Evolutionary conservation across 2,329 filamentous ascomycete genomes (phyloP).

Genomic region (Coniochaeta pulveracea): DNA sequence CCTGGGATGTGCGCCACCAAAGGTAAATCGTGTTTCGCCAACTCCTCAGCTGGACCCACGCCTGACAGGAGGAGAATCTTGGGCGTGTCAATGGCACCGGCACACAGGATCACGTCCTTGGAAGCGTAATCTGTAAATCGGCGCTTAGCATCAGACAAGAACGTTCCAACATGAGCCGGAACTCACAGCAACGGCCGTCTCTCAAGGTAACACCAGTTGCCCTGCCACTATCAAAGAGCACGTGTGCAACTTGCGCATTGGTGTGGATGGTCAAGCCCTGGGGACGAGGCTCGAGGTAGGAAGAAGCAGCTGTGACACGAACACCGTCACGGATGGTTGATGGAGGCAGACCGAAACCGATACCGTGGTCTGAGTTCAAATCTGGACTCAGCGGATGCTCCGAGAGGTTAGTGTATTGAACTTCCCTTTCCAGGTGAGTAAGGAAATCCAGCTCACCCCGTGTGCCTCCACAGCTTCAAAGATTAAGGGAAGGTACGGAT

Average conservation of each 20-base stretch:
- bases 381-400: too few relatives aligned
- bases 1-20: background rate
- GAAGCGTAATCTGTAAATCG: background rate
- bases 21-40: background rate
- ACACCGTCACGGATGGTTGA: background rate
- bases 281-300: background rate
- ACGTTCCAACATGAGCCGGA: too few relatives aligned
- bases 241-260: background rate
- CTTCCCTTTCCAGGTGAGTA: too few relatives aligned
- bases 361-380: background rate
- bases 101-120: conserved; percentile 1
- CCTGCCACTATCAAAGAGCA: background rate
- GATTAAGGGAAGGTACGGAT: too few relatives aligned
- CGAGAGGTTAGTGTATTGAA: too few relatives aligned
- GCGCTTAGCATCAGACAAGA: too few relatives aligned
- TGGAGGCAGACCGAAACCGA: background rate
- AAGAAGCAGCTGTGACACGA: background rate
- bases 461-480: too few relatives aligned
- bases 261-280: background rate
- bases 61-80: conserved; percentile 2
- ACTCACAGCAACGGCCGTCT: too few relatives aligned
- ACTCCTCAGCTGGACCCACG: conserved; percentile 1
- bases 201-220: background rate
- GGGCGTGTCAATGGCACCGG: background rate
- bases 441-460: too few relatives aligned